Evolutionary conservation across 371 early-diverging fungal species (phyloP), one percentile per base, ranked within the genome.

Genomic region (Mucor irregularis): DNA sequence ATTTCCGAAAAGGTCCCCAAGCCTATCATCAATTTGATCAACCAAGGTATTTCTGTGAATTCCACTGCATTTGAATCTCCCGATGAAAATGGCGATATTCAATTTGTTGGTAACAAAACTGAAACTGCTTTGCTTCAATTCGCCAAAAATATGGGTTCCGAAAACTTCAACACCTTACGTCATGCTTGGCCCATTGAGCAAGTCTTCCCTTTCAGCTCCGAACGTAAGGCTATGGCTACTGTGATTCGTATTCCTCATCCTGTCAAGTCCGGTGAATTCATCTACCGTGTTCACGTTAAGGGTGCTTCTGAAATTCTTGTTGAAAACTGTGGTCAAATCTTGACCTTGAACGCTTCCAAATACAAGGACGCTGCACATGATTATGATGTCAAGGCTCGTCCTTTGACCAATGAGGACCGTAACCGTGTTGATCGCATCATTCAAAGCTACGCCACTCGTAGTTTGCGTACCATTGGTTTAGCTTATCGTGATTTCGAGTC

Each of bases 241-340:
- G 67, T 92, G n/a, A 74, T 91, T 24, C 74, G 82, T 37, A 74
- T 85, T 8, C 57, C 66, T 39, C 67, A 66, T 34, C 59, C 55
- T 30, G 53, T 54, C n/a, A 55, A 63, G 43, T 25, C 56, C 40
- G 59, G 62, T 52, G 44, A 38, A 17, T 46, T 58, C 2, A 67
- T 73, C 22, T 90, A 84, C 60, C 83, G 90, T 42, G 70, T 86
- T 8, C 86, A 86, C 55, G 77, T 87, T 51, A 96, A 96, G 72
- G 96, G 95, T 53, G 96, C 95, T 17, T 87, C 91, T 24, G 96
- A 95, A 73, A 86, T 93, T 37, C 77, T 95, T 5, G 73, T 94
- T 19, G 38, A 61, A 11, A 37, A 62, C 42, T 80, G 76, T 31
- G 44, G 55, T 31, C 58, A 51, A 9, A 67, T 73, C 47, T 31